Evolutionary conservation across 2,329 filamentous ascomycete species (phyloP), one percentile per base, ranked within the genome.

Genomic region (Aspergillus tanneri): DNA sequence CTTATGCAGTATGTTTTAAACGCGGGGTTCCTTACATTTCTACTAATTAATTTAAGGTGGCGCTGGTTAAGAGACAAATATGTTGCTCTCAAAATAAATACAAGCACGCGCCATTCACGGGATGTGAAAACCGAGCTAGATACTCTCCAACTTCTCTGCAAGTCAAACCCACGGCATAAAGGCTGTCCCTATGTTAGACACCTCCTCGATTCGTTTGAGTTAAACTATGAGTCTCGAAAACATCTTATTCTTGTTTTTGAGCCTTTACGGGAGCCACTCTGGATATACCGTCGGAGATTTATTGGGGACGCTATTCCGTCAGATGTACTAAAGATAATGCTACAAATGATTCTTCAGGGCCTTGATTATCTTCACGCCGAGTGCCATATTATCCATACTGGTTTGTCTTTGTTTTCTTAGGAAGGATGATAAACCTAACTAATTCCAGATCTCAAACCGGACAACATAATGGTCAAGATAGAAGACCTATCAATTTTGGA

Each of bases 301-400:
- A 40, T 47, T 5, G 56, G 47, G 6, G 38, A 47, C 16, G 56
- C 57, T n/a, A 63, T 72, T 12, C 64, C 60, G 8, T 50, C 57
- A 11, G 56, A 56, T 37, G 50, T 67, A 16, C 54, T 71, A 11
- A 71, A 68, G 47, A 52, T 63, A 25, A 50, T 67, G n/a, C 39
- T 72, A 19, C 62, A 64, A 38, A 60, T 65, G 39, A 61, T 74
- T 8, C 65, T 75, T 4, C 54, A 68, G 40, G 68, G 60, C 12
- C 67, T 76, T 3, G 67, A 73, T 43, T 75, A 72, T 55, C 61
- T 76, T 12, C 71, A 76, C 53, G 57, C 68, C 2, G 64, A 73
- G 43, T 73, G 70, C 46, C 64, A 63, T 46, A 50, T 75, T 19
- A 68, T 75, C 25, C 71, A 75, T 55, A 72, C 72, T 11, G 70